Base-by-base conservation (phyloP, 169 alveolate species). In the Eimeria sp. region DNA sequence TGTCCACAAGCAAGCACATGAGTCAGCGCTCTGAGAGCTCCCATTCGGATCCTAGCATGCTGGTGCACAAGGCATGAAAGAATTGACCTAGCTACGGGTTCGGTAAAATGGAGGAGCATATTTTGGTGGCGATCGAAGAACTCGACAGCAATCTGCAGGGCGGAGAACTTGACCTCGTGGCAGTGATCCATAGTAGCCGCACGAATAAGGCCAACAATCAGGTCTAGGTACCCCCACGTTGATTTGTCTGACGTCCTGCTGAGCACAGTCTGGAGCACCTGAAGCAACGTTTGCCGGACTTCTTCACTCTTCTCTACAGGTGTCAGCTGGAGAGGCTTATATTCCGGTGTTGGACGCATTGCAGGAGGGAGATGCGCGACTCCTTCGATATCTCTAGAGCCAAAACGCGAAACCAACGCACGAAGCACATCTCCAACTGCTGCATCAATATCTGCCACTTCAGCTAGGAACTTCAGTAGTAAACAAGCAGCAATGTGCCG, bases 161-260 rank as follows among this genome's bases (percentile, higher is more conserved):
- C 99, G 49, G 87, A 96, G 78, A 95, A 90, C 4, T 98, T 98
- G 54, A 99, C 98, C 74, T 97, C 98, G 18, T 98, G 98, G 89
- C 97, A 98, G 25, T 99, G 98, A 89, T 99, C 99, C 99, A 99
- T 99, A 23, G 97, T 95, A 52, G 98, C 95, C 14, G 99, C 98
- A 89, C 99, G 97, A 1, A 98, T 95, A 62, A 98, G 97, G 68
- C 98, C 97, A 16, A 97, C 97, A 27, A 97, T 90, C 88, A 98
- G 98, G 95, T 98, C 99, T 0, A 98, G 66, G 54, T 87, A 43
- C 52, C 20, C 33, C 93, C 60, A 87, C 43, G 46, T 89, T 10
- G 74, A 76, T 64, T 71, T 88, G 52, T 95, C 95, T 20, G 96
- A 85, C 56, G 85, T 83, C 49, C 97, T 52, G 20, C 52, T 78